These are phyloP conservation scores for Knufia petricola DNA, from an alignment of 2,329 filamentous ascomycete genomes.

Conservation along the genomic window DNA sequence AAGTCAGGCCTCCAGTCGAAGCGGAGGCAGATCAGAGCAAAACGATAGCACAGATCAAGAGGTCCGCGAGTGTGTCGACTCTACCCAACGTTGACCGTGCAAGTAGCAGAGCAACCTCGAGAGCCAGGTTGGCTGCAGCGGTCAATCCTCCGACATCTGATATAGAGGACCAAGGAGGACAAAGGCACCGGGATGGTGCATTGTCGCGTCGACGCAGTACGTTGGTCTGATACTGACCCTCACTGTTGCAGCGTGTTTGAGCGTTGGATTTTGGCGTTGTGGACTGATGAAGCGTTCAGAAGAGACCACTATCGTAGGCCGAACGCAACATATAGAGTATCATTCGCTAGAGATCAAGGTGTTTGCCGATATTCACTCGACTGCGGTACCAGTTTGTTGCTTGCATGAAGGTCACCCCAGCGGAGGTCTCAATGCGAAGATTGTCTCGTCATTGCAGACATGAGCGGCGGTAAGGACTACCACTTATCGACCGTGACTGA, in stretches of 20 bases:
- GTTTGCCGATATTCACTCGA: too few species aligned
- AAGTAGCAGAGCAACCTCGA: not conserved
- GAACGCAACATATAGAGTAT: not conserved
- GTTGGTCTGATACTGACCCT: not conserved
- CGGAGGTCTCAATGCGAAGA: too few species aligned
- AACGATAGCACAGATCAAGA: not conserved
- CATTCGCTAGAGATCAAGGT: too few species aligned
- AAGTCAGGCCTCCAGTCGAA: not conserved
- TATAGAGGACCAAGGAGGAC: not conserved
- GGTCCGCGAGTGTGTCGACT: not conserved
- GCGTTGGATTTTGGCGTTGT: not conserved
- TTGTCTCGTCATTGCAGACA: too few species aligned
- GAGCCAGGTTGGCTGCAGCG: not conserved
- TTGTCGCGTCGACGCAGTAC: conserved; percentile 4
- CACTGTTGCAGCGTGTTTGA: not conserved
- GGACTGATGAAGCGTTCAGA: not conserved
- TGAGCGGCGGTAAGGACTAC: too few species aligned
- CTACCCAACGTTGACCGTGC: not conserved
- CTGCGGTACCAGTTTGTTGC: too few species aligned
- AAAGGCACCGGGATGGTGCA: conserved; percentile 1
- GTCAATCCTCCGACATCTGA: not conserved
- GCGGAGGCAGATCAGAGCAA: not conserved
- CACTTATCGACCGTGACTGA: too few species aligned
- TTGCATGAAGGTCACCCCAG: too few species aligned
- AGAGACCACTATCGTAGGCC: not conserved